phyloP scores from a whole-genome alignment of 2,329 filamentous ascomycete genomes.

The Paraphaeosphaeria minitans region DNA sequence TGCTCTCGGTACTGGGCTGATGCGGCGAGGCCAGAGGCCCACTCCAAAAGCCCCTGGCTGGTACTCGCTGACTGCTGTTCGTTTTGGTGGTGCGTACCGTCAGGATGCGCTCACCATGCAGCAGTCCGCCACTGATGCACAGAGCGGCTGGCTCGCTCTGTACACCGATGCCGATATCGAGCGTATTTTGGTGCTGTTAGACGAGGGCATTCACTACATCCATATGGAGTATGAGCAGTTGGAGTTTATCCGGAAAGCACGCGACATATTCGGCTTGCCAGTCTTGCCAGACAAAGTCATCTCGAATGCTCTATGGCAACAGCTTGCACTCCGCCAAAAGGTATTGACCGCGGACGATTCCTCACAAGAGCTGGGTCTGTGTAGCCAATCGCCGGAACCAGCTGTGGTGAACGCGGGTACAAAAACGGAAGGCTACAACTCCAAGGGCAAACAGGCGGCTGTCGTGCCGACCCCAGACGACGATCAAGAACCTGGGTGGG shows the following conservation, averaged over 20 bases:
- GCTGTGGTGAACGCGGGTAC: conserved; percentile 22
- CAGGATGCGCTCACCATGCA: conserved; percentile 48
- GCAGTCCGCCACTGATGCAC: conserved; percentile 49
- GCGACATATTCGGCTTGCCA: conserved; percentile 60
- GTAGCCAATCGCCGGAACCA: conserved; percentile 48
- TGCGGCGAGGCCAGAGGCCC: conserved; percentile 50
- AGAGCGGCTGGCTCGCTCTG: conserved; percentile 56
- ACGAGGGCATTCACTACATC: conserved; percentile 65
- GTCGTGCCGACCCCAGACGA: conserved; percentile 12
- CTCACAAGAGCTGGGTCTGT: conserved; percentile 60
- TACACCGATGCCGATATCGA: conserved; percentile 62
- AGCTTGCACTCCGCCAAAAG: conserved; percentile 61
- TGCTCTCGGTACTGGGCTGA: conserved; percentile 55
- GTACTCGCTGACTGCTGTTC: conserved; percentile 56
- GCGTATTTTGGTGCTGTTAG: conserved; percentile 60
- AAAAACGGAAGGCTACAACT: conserved; percentile 25
- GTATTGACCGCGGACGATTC: conserved; percentile 59
- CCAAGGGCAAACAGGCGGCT: conserved; percentile 55
- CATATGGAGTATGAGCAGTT: conserved; percentile 65
- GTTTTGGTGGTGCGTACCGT: conserved; percentile 59
- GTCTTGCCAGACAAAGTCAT: conserved; percentile 62
- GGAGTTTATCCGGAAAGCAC: conserved; percentile 58
- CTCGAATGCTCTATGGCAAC: conserved; percentile 62
- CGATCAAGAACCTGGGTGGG: conserved; percentile 41
- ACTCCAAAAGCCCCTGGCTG: conserved; percentile 55